Evolutionary conservation across 208 protist species (phyloP).

Genomic region (Trypanosoma conorhini): DNA sequence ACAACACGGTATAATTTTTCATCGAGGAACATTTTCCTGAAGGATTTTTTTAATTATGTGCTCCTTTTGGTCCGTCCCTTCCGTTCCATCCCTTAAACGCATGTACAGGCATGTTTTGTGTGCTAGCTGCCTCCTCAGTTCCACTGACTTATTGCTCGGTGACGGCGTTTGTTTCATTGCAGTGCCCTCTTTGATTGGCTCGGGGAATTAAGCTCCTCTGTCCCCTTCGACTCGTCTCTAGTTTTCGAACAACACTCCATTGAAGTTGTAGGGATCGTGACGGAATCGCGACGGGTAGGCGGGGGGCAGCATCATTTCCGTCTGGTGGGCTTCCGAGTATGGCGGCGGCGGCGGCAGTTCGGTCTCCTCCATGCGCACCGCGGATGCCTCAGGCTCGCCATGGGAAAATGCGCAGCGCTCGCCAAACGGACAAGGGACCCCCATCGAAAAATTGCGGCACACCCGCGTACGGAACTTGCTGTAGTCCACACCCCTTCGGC

Average conservation of each 20-base stretch:
- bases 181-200: background rate
- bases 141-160: background rate
- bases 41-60: conserved; percentile 27
- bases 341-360: conserved; percentile 48
- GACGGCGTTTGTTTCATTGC: conserved; percentile 16
- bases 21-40: background rate
- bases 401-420: conserved; percentile 89
- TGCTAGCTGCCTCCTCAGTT: conserved; percentile 10
- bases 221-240: conserved; percentile 1
- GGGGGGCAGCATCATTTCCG: conserved; percentile 51
- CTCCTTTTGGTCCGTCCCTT: conserved; percentile 2
- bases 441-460: conserved; percentile 82
- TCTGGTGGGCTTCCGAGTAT: conserved; percentile 63
- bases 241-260: conserved; percentile 52
- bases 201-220: background rate
- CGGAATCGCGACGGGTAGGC: conserved; percentile 84
- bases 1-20: background rate
- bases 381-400: conserved; percentile 42
- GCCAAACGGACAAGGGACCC: conserved; percentile 74
- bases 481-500: conserved; percentile 66
- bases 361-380: conserved; percentile 20
- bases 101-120: conserved; percentile 15
- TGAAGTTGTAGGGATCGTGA: conserved; percentile 85
- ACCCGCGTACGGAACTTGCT: conserved; percentile 87
- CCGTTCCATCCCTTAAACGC: conserved; percentile 18